Evolutionary conservation across 805 yeast species (phyloP).

Genomic region (Zygosaccharomyces kombuchaensis): DNA sequence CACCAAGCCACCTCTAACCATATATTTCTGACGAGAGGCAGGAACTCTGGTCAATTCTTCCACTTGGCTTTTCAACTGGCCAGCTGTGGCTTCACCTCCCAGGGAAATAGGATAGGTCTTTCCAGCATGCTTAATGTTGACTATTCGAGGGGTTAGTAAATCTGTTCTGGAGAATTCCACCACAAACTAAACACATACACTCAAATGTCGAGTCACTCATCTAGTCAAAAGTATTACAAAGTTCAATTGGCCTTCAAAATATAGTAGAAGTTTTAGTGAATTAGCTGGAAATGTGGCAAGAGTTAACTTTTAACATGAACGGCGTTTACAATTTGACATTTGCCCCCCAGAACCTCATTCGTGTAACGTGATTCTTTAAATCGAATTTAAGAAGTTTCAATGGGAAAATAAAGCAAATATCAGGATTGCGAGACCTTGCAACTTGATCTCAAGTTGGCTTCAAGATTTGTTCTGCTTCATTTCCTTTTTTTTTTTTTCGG

Average conservation of each 20-base stretch:
- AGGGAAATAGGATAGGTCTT: slow-evolving; percentile 51
- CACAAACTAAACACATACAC: background rate
- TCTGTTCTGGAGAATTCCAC: background rate
- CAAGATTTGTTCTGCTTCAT: too few relatives aligned
- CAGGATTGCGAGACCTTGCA: too few relatives aligned
- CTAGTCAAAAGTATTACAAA: background rate
- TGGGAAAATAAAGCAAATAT: too few relatives aligned
- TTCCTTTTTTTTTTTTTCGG: too few relatives aligned
- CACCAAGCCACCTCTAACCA: slow-evolving; percentile 79
- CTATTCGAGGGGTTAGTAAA: slow-evolving; percentile 7
- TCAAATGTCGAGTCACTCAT: slow-evolving; percentile 5
- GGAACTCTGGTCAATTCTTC: slow-evolving; percentile 76
- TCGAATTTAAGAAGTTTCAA: too few relatives aligned
- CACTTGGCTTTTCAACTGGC: slow-evolving; percentile 63
- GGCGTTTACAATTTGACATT: background rate
- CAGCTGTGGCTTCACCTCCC: slow-evolving; percentile 35
- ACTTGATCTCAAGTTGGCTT: too few relatives aligned
- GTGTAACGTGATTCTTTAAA: background rate
- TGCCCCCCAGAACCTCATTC: background rate
- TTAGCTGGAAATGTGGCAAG: background rate
- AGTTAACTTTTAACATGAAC: background rate
- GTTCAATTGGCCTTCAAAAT: background rate
- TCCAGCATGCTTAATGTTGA: slow-evolving; percentile 62
- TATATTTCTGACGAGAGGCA: slow-evolving; percentile 82
- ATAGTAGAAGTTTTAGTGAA: background rate